Conservation (phyloP, 1,139 yeast species). For the Candida tetrigidarum region DNA sequence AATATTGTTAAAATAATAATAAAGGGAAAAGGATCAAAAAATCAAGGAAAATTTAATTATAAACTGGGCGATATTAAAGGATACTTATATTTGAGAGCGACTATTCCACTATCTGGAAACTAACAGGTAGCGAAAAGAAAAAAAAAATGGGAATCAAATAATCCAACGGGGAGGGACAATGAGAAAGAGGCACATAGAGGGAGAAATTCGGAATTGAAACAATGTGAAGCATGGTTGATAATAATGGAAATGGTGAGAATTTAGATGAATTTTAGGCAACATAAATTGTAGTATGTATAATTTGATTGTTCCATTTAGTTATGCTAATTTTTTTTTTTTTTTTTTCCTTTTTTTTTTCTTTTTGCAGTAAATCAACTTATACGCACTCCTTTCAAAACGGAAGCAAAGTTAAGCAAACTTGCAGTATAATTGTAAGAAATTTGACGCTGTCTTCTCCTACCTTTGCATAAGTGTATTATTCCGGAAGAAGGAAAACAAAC, state of each 20-base stretch:
- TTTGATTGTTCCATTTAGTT: constrained; percentile 2
- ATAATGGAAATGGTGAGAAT: not conserved
- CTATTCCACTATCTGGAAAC: no score
- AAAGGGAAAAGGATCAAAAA: not conserved
- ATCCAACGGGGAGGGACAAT: no score
- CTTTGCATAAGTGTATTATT: not conserved
- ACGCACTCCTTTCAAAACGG: not conserved
- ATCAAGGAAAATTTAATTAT: not conserved
- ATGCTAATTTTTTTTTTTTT: not conserved
- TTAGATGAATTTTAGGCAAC: no score
- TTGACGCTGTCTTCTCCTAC: not conserved
- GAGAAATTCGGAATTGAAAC: constrained; percentile 6
- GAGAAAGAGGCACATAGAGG: not conserved
- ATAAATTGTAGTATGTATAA: not conserved
- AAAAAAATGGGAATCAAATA: no score
- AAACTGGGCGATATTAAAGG: not conserved
- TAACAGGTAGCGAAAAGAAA: not conserved
- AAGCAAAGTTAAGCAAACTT: not conserved
- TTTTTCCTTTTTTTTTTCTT: not conserved
- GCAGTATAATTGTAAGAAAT: constrained; percentile 5
- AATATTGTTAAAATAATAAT: no score
- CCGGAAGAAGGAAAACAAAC: no score
- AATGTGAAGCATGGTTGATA: not conserved
- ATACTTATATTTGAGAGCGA: not conserved
- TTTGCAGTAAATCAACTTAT: constrained; percentile 2